These are phyloP conservation scores for Rubia yunnanensis DNA, from an alignment of 257 asterid species.

Conservation along the genomic window DNA sequence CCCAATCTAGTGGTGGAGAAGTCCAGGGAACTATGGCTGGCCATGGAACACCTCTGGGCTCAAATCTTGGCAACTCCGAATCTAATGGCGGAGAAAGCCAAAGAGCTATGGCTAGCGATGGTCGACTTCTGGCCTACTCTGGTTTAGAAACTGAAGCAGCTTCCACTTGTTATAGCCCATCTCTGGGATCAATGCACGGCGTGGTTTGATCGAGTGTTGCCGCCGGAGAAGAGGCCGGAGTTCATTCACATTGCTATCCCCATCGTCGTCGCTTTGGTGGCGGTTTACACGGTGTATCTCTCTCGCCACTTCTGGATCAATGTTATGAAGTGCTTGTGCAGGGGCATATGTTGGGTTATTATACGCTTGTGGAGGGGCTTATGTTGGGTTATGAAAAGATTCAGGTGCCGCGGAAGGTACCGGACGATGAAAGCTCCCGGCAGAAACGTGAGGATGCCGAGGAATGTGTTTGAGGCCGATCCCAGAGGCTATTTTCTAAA, in stretches of 20 bases:
- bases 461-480: slow-evolving; percentile 5
- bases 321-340: too few relatives aligned
- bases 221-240: slow-evolving; percentile 15
- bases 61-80: neutral
- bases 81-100: neutral
- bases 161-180: slow-evolving; percentile 5
- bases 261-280: too few relatives aligned
- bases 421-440: too few relatives aligned
- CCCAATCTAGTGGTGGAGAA: neutral
- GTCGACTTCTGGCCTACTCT: neutral
- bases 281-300: too few relatives aligned
- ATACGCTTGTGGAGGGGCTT: too few relatives aligned
- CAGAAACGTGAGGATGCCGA: slow-evolving; percentile 17
- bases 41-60: neutral
- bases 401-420: too few relatives aligned
- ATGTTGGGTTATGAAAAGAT: too few relatives aligned
- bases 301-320: too few relatives aligned
- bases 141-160: too few relatives aligned
- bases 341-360: too few relatives aligned
- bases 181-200: neutral
- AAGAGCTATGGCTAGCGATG: neutral
- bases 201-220: slow-evolving; percentile 9
- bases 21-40: neutral
- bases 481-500: too few relatives aligned
- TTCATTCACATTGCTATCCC: neutral